phyloP scores from a whole-genome alignment of 345 rosid species.

The Eucalyptus rudis region DNA sequence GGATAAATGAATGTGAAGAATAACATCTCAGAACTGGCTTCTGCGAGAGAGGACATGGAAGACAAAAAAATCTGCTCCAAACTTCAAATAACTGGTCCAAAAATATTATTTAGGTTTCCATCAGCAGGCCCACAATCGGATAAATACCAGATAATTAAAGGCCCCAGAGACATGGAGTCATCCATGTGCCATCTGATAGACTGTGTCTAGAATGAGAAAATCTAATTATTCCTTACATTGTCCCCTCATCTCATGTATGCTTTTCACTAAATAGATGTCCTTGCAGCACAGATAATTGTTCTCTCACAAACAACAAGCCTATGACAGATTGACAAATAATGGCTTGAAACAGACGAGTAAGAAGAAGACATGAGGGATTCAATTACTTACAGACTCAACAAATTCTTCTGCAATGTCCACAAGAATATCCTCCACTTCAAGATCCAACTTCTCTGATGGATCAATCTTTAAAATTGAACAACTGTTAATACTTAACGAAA shows the following conservation, averaged over 20 bases:
- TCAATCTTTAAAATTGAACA: conserved; percentile 41
- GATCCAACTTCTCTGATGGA: conserved; percentile 81
- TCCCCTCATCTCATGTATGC: neutral
- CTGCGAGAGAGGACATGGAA: neutral
- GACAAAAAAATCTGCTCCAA: neutral
- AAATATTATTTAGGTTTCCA: neutral
- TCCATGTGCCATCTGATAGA: neutral
- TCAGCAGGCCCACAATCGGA: neutral
- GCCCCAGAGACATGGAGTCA: neutral
- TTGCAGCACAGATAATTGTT: neutral
- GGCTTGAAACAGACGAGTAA: neutral
- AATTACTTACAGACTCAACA: conserved; percentile 72
- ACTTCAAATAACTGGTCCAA: neutral
- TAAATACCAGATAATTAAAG: neutral
- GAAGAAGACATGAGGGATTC: neutral
- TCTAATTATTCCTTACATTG: neutral
- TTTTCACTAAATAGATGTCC: neutral
- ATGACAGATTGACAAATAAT: neutral
- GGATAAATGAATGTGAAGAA: neutral
- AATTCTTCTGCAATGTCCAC: conserved; percentile 92
- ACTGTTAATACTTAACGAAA: neutral
- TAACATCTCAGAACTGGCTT: neutral
- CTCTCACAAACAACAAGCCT: neutral
- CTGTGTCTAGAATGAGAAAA: neutral
- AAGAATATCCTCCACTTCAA: conserved; percentile 92